Base-by-base conservation (phyloP, 2,329 filamentous ascomycete genomes). In the Fusarium bulbicola region DNA sequence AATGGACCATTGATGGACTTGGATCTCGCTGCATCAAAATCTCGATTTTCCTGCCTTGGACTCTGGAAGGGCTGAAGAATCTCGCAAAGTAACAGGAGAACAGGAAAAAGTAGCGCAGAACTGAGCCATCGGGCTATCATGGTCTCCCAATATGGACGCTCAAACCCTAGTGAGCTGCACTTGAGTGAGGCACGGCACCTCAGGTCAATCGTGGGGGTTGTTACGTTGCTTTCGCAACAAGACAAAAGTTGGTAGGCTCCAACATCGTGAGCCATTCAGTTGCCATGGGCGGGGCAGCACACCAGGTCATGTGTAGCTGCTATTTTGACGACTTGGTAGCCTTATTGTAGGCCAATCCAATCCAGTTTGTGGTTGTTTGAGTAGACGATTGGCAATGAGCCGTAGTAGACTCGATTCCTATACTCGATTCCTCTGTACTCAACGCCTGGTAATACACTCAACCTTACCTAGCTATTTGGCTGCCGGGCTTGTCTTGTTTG, bases 11-110 rank as follows among this genome's bases (percentile, higher is more conserved):
- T 76, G 65, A 63, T 52, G 66, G 68, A 58, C 69, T 60, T 65
- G 66, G 69, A 77, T 76, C 76, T 69, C 39, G 67, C 66, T 74
- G 72, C 63, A 64, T 62, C 69, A 66, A 66, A 69, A 78, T 76
- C 67, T 77, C 72, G 74, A 78, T 78, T 74, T 56, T 67, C 39
- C 49, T 57, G 47, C 60, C 62, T 50, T 34, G 30, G 34, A 28
- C 40, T 60, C 58, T 59, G 43, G 61, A 70, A 71, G 43, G 49
- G 49, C 39, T 40, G 57, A 68, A 56, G 70, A 64, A 59, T 56
- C 56, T 50, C 43, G 54, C 42, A 46, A 59, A 59, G 39, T 37
- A 67, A 47, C 45, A 58, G 30, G n/a, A 16, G 36, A 49, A 65
- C 47, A 47, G 64, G 45, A n/a, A 56, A 49, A 40, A 47, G 47